Evolutionary conservation across 345 rosid species (phyloP).

Genomic region (Kandelia obovata): DNA sequence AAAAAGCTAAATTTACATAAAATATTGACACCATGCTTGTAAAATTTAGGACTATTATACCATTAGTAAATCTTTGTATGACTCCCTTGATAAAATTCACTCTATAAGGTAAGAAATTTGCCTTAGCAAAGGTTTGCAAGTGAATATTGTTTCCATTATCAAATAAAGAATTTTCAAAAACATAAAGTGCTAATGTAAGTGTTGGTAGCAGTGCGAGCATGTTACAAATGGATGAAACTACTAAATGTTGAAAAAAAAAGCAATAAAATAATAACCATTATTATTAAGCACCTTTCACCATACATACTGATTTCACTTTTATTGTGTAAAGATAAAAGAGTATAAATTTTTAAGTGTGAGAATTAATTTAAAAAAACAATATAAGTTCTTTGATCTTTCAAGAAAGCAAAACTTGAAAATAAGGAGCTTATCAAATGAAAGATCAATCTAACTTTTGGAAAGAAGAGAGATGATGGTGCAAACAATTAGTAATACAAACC

Average conservation of each 20-base stretch:
- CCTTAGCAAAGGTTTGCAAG: conserved; percentile 36
- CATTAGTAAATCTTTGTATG: conserved; percentile 53
- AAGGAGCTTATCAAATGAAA: background rate
- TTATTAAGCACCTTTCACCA: too few species aligned
- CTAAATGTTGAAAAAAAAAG: too few species aligned
- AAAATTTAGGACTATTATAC: conserved; percentile 40
- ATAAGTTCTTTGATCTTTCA: background rate
- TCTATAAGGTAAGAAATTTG: conserved; percentile 42
- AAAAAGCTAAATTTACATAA: too few species aligned
- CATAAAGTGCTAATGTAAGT: conserved; percentile 38
- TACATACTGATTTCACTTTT: too few species aligned
- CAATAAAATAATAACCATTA: too few species aligned
- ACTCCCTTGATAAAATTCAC: conserved; percentile 24
- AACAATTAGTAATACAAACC: too few species aligned
- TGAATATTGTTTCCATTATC: conserved; percentile 51
- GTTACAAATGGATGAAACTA: too few species aligned
- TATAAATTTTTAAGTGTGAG: too few species aligned
- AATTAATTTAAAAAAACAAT: background rate
- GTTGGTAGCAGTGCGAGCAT: background rate
- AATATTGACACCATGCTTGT: conserved; percentile 21
- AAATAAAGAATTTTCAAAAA: conserved; percentile 47
- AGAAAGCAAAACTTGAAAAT: background rate
- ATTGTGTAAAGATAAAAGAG: too few species aligned
- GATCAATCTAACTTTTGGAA: background rate
- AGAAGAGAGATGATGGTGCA: background rate